These are phyloP conservation scores for Penicillium angulare DNA, from an alignment of 495 filamentous ascomycete species.

Conservation along the genomic window DNA sequence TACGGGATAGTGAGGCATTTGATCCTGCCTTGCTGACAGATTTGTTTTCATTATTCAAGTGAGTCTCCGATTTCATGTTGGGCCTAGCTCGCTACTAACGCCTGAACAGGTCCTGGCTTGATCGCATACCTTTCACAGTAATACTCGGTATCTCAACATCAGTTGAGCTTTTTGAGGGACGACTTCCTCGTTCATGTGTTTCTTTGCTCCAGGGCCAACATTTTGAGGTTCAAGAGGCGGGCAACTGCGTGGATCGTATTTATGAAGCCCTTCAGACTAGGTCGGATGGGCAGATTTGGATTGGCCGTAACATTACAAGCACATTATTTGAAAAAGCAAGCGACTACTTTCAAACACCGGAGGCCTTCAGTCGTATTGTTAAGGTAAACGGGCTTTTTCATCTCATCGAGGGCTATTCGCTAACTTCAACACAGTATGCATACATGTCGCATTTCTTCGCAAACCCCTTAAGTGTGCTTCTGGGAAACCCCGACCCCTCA, in stretches of 20 bases:
- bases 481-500: constrained; percentile 34
- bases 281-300: constrained; percentile 52
- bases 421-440: constrained; percentile 60
- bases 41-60: constrained; percentile 76
- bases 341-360: constrained; percentile 84
- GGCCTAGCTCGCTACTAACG: constrained; percentile 12
- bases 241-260: constrained; percentile 73
- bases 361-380: constrained; percentile 71
- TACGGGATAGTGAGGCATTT: constrained; percentile 93
- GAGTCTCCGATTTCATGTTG: background rate
- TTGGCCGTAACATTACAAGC: constrained; percentile 65
- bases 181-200: constrained; percentile 73
- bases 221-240: constrained; percentile 79
- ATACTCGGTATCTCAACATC: constrained; percentile 91
- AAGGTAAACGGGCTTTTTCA: constrained; percentile 57
- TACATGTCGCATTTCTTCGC: constrained; percentile 97
- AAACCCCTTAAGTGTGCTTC: constrained; percentile 76
- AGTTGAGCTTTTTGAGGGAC: constrained; percentile 81
- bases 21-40: constrained; percentile 76
- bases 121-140: constrained; percentile 86
- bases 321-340: constrained; percentile 72
- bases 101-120: constrained; percentile 69
- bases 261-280: constrained; percentile 67
- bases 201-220: constrained; percentile 69
- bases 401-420: background rate